phyloP scores from a whole-genome alignment of 2,329 filamentous ascomycete genomes.

The Hypoxylon sp. region DNA sequence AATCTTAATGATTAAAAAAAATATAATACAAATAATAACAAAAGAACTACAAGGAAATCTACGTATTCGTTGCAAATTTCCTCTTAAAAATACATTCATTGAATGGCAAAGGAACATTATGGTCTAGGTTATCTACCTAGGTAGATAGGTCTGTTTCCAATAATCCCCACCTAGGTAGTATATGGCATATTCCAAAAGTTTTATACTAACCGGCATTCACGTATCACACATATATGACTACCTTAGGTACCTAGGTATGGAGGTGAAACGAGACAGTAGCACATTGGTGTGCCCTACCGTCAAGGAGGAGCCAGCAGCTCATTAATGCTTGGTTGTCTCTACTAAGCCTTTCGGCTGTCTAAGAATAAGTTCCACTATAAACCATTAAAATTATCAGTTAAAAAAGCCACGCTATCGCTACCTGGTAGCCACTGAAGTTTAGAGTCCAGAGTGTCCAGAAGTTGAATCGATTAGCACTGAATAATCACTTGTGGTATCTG shows the following conservation, averaged over 20 bases:
- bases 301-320: neutral
- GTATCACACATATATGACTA: no score
- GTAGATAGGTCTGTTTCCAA: neutral
- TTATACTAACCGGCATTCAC: neutral
- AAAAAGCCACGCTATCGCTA: slow-evolving; percentile 5
- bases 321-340: slow-evolving; percentile 3
- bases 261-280: slow-evolving; percentile 43
- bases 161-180: neutral
- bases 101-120: neutral
- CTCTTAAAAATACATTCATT: neutral
- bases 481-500: neutral
- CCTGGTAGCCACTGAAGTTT: neutral
- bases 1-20: no score
- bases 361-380: neutral
- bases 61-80: neutral
- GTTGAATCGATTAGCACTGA: neutral
- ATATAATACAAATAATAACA: no score
- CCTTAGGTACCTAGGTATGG: no score
- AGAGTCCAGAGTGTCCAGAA: neutral
- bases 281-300: slow-evolving; percentile 14
- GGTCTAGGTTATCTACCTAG: neutral
- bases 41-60: no score
- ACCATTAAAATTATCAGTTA: neutral
- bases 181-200: neutral
- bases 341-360: slow-evolving; percentile 8